Percentiles rank a stretch among this genome's conserved stretches.
Evolutionary conservation across 768 basidiomycete species (phyloP).

Genomic region (Russula virescens): DNA sequence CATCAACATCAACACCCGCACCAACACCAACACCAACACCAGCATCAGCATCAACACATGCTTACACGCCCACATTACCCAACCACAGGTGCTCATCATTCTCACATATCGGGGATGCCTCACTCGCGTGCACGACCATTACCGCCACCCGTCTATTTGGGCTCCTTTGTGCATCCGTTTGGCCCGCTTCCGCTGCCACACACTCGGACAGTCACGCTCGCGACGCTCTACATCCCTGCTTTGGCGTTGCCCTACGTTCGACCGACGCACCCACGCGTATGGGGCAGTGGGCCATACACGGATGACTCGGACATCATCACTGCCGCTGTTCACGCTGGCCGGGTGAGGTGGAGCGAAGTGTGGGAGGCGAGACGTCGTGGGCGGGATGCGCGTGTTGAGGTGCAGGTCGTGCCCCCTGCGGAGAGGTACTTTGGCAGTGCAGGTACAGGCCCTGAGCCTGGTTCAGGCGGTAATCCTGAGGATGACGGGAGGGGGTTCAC

Average conservation of each 20-base stretch:
- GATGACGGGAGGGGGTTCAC: conserved; percentile 57
- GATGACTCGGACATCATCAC: conserved; percentile 71
- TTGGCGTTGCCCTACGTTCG: conserved; percentile 51
- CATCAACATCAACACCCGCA: conserved; percentile 22
- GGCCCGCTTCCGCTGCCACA: conserved; percentile 50
- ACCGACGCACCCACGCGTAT: conserved; percentile 52
- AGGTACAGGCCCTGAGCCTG: conserved; percentile 28
- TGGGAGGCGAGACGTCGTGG: conserved; percentile 35
- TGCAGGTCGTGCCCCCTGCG: conserved; percentile 38
- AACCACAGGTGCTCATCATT: neutral
- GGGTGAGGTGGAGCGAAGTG: conserved; percentile 40
- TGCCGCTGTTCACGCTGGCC: conserved; percentile 63
- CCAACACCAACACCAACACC: conserved; percentile 24
- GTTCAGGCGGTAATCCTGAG: conserved; percentile 30
- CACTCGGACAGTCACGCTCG: conserved; percentile 27
- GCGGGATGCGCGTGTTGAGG: conserved; percentile 38
- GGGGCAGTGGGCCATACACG: conserved; percentile 67
- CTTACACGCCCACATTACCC: conserved; percentile 16
- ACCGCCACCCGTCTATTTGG: conserved; percentile 35
- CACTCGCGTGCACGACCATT: conserved; percentile 21
- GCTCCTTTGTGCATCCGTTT: conserved; percentile 53
- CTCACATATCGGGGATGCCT: neutral
- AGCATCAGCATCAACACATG: conserved; percentile 23
- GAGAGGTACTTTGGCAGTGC: conserved; percentile 42
- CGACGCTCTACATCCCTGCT: conserved; percentile 54